phyloP scores from a whole-genome alignment of 345 rosid species.

The Pistacia atlantica region DNA sequence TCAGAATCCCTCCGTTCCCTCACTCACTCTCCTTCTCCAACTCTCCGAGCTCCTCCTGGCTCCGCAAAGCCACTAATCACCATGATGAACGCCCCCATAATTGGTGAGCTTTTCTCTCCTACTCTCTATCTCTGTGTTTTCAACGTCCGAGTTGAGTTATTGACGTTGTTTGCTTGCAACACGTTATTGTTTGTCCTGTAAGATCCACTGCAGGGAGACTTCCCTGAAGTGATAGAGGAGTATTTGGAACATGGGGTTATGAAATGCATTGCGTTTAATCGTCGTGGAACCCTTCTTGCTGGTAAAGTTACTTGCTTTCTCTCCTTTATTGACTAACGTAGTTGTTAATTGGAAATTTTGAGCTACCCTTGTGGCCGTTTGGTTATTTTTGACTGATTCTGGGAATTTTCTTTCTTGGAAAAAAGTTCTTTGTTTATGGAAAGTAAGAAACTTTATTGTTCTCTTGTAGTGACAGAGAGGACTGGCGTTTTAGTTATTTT shows the following conservation, averaged over 20 bases:
- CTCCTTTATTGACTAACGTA: background rate
- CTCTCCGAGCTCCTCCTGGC: background rate
- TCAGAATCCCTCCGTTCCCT: background rate
- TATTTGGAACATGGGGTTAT: constrained; percentile 90
- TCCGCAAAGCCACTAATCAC: background rate
- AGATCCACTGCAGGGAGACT: constrained; percentile 99
- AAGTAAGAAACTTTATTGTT: background rate
- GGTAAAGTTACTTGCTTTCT: constrained; percentile 39
- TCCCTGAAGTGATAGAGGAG: constrained; percentile 98
- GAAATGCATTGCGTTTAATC: constrained; percentile 95
- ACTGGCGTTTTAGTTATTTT: background rate
- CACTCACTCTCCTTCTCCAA: background rate
- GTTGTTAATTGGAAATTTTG: background rate
- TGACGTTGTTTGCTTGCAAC: background rate
- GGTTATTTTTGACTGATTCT: background rate
- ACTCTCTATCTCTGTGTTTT: background rate
- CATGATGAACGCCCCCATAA: constrained; percentile 71
- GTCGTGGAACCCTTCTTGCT: constrained; percentile 97
- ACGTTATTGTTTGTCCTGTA: background rate
- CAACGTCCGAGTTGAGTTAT: background rate
- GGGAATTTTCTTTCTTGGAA: background rate
- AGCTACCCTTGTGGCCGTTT: background rate
- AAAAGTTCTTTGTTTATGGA: background rate
- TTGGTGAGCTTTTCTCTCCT: constrained; percentile 35
- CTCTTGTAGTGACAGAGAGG: background rate